Evolutionary conservation across 2,329 filamentous ascomycete genomes (phyloP).

Genomic region (Penicillium sp.): DNA sequence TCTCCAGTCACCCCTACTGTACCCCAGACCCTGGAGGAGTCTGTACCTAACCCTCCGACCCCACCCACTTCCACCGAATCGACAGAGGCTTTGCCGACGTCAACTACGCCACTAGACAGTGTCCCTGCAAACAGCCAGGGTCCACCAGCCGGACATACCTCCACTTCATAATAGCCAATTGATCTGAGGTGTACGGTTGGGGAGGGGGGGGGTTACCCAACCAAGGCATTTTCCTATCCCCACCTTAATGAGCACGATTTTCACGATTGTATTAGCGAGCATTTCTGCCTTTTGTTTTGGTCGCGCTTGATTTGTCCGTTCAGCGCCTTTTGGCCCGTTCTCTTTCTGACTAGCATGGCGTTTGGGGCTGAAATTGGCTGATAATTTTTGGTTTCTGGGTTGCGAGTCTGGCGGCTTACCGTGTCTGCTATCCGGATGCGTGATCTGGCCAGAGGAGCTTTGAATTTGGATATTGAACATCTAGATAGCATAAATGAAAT

Average conservation of each 20-base stretch:
- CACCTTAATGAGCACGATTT: slow-evolving; percentile 24
- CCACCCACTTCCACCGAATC: slow-evolving; percentile 17
- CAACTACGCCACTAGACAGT: slow-evolving; percentile 8
- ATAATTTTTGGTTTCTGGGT: background rate
- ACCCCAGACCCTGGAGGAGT: slow-evolving; percentile 9
- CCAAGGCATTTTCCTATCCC: background rate
- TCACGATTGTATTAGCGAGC: slow-evolving; percentile 28
- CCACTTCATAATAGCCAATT: slow-evolving; percentile 11
- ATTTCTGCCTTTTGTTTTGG: slow-evolving; percentile 13
- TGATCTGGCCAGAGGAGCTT: background rate
- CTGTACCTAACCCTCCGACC: slow-evolving; percentile 8
- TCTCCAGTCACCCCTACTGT: slow-evolving; percentile 32
- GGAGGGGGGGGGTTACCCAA: no score
- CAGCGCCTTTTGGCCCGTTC: background rate
- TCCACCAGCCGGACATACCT: slow-evolving; percentile 7
- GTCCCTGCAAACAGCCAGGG: background rate
- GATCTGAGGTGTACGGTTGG: no score
- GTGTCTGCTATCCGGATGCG: background rate
- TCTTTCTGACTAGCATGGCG: slow-evolving; percentile 33
- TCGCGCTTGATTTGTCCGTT: background rate
- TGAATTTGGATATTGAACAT: background rate
- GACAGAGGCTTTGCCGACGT: background rate
- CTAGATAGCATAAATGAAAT: background rate
- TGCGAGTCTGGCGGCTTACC: background rate
- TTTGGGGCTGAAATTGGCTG: slow-evolving; percentile 18